Evolutionary conservation across 2,329 filamentous ascomycete genomes (phyloP).

Genomic region (Trichothecium sympodiale): DNA sequence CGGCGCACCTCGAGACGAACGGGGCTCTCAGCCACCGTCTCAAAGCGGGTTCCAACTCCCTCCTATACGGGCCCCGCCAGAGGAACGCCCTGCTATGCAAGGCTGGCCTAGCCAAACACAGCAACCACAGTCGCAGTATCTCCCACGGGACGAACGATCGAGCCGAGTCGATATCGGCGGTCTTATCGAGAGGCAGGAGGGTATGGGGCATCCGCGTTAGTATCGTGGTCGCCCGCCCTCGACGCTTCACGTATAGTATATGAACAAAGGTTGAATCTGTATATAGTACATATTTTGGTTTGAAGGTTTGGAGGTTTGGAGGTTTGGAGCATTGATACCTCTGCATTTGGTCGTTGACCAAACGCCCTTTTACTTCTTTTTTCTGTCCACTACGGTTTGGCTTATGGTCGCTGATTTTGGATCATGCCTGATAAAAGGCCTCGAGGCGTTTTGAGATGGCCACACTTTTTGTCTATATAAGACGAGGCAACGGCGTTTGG

Average conservation of each 20-base stretch:
- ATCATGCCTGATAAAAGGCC: too few relatives aligned
- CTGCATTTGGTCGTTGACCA: not conserved
- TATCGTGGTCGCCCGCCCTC: constrained; percentile 2
- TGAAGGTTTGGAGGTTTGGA: too few relatives aligned
- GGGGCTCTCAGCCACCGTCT: too few relatives aligned
- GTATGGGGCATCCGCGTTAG: constrained; percentile 16
- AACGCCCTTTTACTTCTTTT: not conserved
- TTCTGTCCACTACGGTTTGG: not conserved
- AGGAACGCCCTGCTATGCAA: constrained; percentile 1
- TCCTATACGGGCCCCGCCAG: constrained; percentile 32
- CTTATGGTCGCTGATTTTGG: not conserved
- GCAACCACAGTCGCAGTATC: constrained; percentile 11
- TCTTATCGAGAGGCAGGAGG: constrained; percentile 47
- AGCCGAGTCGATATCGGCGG: constrained; percentile 50
- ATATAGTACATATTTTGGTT: too few relatives aligned
- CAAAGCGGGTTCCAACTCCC: constrained; percentile 29
- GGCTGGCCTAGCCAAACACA: not conserved
- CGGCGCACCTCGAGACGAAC: constrained; percentile 42
- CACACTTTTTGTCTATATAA: too few relatives aligned
- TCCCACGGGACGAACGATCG: constrained; percentile 35
- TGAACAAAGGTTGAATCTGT: too few relatives aligned
- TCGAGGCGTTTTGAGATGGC: too few relatives aligned
- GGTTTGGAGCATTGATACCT: too few relatives aligned
- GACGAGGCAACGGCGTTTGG: too few relatives aligned
- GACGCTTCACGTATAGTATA: constrained; percentile 2